phyloP scores from a whole-genome alignment of 2,329 filamentous ascomycete species.

The Onygena corvina region DNA sequence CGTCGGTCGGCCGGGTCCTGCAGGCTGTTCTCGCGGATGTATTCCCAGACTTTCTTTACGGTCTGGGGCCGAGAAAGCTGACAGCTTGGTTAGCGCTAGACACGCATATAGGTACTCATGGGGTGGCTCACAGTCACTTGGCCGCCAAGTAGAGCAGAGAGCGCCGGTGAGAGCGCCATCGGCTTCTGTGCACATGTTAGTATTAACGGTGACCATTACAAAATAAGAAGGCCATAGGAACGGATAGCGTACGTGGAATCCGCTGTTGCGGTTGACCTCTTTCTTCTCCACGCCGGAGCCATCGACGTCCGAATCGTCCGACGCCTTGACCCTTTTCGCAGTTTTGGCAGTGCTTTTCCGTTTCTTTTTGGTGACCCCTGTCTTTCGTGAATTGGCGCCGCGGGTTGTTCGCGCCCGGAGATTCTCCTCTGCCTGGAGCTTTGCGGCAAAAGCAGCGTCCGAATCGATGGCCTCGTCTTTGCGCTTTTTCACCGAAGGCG shows the following conservation, averaged over 20 bases:
- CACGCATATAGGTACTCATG: slow-evolving; percentile 17
- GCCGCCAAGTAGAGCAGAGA: slow-evolving; percentile 35
- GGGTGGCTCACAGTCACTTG: slow-evolving; percentile 36
- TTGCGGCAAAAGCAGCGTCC: slow-evolving; percentile 76
- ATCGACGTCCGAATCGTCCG: slow-evolving; percentile 68
- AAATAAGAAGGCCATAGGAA: not conserved
- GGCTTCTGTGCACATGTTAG: slow-evolving; percentile 29
- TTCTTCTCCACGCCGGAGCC: slow-evolving; percentile 51
- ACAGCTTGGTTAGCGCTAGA: not conserved
- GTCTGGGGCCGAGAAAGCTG: slow-evolving; percentile 87
- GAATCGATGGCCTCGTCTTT: slow-evolving; percentile 56
- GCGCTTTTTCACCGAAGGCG: slow-evolving; percentile 52
- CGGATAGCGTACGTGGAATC: slow-evolving; percentile 56
- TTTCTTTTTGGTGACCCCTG: slow-evolving; percentile 50
- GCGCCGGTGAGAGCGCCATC: slow-evolving; percentile 35
- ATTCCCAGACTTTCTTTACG: slow-evolving; percentile 91
- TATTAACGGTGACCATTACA: not conserved
- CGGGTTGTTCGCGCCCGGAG: slow-evolving; percentile 61
- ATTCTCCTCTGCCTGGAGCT: slow-evolving; percentile 88
- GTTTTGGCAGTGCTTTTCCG: slow-evolving; percentile 40
- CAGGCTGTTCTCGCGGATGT: slow-evolving; percentile 77
- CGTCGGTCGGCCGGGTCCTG: slow-evolving; percentile 87
- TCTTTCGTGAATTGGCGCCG: slow-evolving; percentile 52
- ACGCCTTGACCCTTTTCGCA: slow-evolving; percentile 58
- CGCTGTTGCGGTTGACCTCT: slow-evolving; percentile 64